These are phyloP conservation scores for Aspergillus mulundensis DNA, from an alignment of 495 filamentous ascomycete species.

Conservation along the genomic window DNA sequence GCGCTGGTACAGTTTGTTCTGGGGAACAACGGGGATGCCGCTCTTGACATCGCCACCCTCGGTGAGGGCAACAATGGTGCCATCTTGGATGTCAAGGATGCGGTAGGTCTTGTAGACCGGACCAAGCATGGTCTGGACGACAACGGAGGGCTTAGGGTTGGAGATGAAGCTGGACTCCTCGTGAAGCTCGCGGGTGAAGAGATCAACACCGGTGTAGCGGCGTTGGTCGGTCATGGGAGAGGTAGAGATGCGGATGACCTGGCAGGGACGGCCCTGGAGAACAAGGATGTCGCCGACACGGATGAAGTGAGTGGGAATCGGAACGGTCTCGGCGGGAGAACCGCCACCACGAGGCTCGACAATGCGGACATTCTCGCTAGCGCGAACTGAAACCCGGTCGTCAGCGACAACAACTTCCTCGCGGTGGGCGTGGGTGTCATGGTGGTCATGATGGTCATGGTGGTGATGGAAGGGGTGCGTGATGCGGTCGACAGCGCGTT, in stretches of 20 bases:
- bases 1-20: constrained; percentile 78
- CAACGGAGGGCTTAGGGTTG: constrained; percentile 91
- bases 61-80: constrained; percentile 75
- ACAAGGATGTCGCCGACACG: constrained; percentile 98
- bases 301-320: constrained; percentile 98
- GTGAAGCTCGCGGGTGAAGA: constrained; percentile 99
- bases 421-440: constrained; percentile 15
- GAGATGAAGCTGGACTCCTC: constrained; percentile 98
- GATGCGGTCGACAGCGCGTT: constrained; percentile 78
- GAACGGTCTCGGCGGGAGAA: constrained; percentile 74
- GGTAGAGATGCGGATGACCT: constrained; percentile 99
- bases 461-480: constrained; percentile 63
- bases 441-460: constrained; percentile 23
- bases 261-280: constrained; percentile 98
- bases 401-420: constrained; percentile 55
- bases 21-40: constrained; percentile 84
- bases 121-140: constrained; percentile 99
- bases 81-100: constrained; percentile 92
- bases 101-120: constrained; percentile 99
- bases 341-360: constrained; percentile 47
- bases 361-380: constrained; percentile 49
- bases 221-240: constrained; percentile 98
- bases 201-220: constrained; percentile 98
- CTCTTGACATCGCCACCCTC: constrained; percentile 97
- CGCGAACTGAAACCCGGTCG: constrained; percentile 37